Base-by-base conservation (phyloP, 768 basidiomycete species). In the Rhodotorula babjevae region DNA sequence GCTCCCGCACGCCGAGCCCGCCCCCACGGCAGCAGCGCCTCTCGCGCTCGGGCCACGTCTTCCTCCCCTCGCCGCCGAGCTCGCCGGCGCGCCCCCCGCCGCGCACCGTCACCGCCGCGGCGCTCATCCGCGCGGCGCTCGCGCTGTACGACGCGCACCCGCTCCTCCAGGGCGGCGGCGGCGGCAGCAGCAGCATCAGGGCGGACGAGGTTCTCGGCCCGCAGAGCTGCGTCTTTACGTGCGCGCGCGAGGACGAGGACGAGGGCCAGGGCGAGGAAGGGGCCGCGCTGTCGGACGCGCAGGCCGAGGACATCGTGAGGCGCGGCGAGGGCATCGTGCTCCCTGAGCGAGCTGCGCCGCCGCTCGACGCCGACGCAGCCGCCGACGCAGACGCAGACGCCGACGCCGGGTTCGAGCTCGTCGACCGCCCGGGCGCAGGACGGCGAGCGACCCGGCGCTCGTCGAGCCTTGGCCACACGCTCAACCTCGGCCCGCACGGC, bases 81-180 rank as follows among this genome's bases (percentile, higher is more conserved):
- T 73, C 80, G 50, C 62, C 80, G 3, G 72, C 42, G 23, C 68
- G 78, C 15, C 78, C 79, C 5, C 71, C 78, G 27, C 78, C 75
- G 4, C 72, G 79, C 23, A 77, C 78, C 36, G 77, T 80, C 52
- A 75, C 76, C 68, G 79, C 80, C 75, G 77, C 80, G 62, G 78
- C 78, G 33, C 73, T 80, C 8, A 77, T 80, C 61, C 63, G 58
- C 10, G 68, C 75, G 15, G 79, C 78, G 6, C 67, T 68, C 49
- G 33, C 52, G 33, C 70, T 77, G 9, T 74, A 25, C 53, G 2
- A 23, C 0, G 5, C 21, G 10, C 57, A 66, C 50, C 76, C 76
- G 3, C 62, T 74, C 4, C 15, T 29, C 2, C n/a, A 36, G 19
- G 49, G n/a, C 33, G 59, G 53, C 3, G 27, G 31, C 6, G 40